phyloP scores from a whole-genome alignment of 2,329 filamentous ascomycete species.

The Seiridium cupressi region DNA sequence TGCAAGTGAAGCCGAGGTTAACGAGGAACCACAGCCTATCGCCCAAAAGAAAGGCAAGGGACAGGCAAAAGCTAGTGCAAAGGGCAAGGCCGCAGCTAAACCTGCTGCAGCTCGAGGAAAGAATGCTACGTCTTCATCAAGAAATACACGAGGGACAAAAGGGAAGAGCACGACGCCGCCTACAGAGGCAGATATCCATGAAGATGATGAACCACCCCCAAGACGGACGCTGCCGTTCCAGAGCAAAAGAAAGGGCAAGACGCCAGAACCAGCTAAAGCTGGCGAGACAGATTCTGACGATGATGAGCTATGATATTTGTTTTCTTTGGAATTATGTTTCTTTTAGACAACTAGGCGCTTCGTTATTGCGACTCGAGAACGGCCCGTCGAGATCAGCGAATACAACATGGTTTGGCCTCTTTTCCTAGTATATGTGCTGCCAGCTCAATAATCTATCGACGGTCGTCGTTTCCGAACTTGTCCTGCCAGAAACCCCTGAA shows the following conservation, averaged over 20 bases:
- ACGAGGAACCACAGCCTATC: conserved; percentile 25
- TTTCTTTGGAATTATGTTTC: too few relatives aligned
- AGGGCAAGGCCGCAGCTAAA: neutral
- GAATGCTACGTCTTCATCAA: neutral
- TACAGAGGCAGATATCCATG: conserved; percentile 19
- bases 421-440: too few relatives aligned
- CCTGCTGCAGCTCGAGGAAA: neutral
- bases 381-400: neutral
- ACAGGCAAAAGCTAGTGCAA: conserved; percentile 15
- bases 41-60: conserved; percentile 1
- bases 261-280: conserved; percentile 27
- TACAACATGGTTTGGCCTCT: too few relatives aligned
- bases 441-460: conserved; percentile 24
- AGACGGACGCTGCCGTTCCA: conserved; percentile 41
- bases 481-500: conserved; percentile 58
- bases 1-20: conserved; percentile 39
- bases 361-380: too few relatives aligned
- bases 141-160: neutral
- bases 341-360: too few relatives aligned
- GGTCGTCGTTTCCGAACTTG: conserved; percentile 52
- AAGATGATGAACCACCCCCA: conserved; percentile 24
- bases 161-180: neutral
- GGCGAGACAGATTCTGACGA: conserved; percentile 57
- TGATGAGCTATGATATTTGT: conserved; percentile 46
- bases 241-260: conserved; percentile 27